Base-by-base conservation (phyloP, 1,284 basidiomycete genomes). In the Trichosporon ovoides region DNA sequence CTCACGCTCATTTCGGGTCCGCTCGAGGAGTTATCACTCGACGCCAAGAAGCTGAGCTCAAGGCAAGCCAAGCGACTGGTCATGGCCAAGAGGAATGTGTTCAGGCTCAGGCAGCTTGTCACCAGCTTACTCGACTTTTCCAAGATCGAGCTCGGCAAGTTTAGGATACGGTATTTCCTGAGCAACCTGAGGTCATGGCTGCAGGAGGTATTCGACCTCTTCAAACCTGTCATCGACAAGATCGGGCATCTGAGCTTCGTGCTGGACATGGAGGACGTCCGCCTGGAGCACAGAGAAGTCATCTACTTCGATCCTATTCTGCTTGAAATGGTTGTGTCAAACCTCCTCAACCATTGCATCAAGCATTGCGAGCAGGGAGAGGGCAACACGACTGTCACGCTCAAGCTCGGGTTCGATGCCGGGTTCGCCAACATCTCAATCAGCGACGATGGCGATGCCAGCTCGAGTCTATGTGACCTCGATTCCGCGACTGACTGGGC, bases 401-500 rank as follows among this genome's bases (percentile, higher is more conserved):
- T 77, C n/a, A 35, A 48, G 7, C 36, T 76, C n/a, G 20, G 40
- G 1, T 74, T 69, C 50, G 62, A 59, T 14, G 56, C 63, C 1
- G 57, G 64, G 9, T 50, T 61, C 14, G 72, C 71, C 13, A 66
- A 67, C 31, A 52, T 78, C 5, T 60, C 72, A 0, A 70, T 80
- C 20, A 63, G 55, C 7, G 79, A 80, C 54, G 77, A 78, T 0
- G 79, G 79, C 6, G 63, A 74, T 11, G 79, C 78, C 7, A 77
- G 79, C 11, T 72, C 76, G 0, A 18, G 36, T 20, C 28, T 48
- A 14, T 59, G 56, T 19, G 72, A 72, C 51, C 36, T 73, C 0
- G 48, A 56, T 4, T 16, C 54, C 1, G 65, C 69, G 2, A 67
- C 68, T 6, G 65, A 71, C 18, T 63, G 66, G 58, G 72, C 67